These are phyloP conservation scores for Crithidia expoeki DNA, from an alignment of 208 protist genomes.

Conservation along the genomic window DNA sequence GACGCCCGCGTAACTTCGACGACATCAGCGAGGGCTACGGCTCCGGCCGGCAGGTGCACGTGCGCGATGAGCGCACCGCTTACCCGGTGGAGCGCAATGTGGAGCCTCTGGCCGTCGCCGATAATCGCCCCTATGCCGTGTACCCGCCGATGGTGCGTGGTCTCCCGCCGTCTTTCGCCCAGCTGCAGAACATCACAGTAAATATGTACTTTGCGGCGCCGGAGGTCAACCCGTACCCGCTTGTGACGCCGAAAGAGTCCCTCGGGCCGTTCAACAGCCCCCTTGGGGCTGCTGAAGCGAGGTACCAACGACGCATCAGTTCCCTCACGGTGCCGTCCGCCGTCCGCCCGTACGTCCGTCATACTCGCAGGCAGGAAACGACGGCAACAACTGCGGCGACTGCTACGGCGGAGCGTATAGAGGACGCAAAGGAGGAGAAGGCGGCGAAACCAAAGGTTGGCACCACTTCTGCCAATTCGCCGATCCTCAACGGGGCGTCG, in stretches of 20 bases:
- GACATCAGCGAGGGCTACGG: background rate
- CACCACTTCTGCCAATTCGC: background rate
- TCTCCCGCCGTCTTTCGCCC: background rate
- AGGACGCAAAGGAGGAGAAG: slow-evolving; percentile 7
- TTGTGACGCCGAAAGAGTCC: background rate
- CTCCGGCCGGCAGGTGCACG: background rate
- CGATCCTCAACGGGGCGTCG: background rate
- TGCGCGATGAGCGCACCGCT: slow-evolving; percentile 1
- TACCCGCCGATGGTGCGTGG: background rate
- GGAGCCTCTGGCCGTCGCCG: background rate
- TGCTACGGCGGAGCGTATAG: background rate
- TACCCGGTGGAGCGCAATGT: background rate
- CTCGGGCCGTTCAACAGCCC: background rate
- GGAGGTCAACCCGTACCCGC: slow-evolving; percentile 14
- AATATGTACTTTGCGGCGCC: slow-evolving; percentile 35
- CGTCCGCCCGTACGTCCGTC: background rate
- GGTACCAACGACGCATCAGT: slow-evolving; percentile 11
- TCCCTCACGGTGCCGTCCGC: slow-evolving; percentile 21
- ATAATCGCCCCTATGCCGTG: background rate
- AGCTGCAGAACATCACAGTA: slow-evolving; percentile 29
- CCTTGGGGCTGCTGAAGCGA: background rate
- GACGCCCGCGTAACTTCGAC: slow-evolving; percentile 6
- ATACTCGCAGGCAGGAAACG: no score
- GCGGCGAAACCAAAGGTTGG: background rate
- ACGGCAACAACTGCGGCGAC: no score